phyloP scores from a whole-genome alignment of 768 basidiomycete genomes.

The Leccinum uliginosum region DNA sequence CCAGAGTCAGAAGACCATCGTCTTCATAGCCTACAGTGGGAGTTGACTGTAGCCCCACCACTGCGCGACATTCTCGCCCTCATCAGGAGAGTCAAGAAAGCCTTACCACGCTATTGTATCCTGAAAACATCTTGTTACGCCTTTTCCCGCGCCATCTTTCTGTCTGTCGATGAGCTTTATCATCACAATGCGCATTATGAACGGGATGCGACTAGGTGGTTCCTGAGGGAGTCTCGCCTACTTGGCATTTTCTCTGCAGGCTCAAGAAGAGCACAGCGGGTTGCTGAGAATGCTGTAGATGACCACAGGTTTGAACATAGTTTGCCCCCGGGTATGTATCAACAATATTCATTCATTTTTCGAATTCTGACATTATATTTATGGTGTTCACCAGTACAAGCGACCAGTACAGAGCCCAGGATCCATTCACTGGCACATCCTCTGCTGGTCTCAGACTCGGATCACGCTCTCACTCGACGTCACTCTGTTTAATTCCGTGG shows the following conservation, averaged over 20 bases:
- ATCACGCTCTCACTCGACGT: too few species aligned
- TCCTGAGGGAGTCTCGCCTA: not conserved
- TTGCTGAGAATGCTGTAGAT: too few species aligned
- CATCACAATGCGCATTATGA: not conserved
- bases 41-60: not conserved
- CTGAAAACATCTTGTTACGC: not conserved
- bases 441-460: too few species aligned
- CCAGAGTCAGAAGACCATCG: not conserved
- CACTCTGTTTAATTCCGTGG: too few species aligned
- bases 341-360: too few species aligned
- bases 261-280: not conserved
- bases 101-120: not conserved
- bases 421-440: too few species aligned
- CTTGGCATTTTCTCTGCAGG: not conserved
- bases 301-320: too few species aligned
- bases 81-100: accelerated
- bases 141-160: not conserved
- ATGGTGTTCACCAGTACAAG: too few species aligned
- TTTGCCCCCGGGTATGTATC: too few species aligned
- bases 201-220: not conserved
- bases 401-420: too few species aligned
- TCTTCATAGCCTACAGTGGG: not conserved
- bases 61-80: not conserved
- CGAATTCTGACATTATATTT: too few species aligned
- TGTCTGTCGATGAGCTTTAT: not conserved